Evolutionary conservation across 2,329 filamentous ascomycete genomes (phyloP), one percentile per base, ranked within the genome.

Genomic region (Colletotrichum plurivorum): DNA sequence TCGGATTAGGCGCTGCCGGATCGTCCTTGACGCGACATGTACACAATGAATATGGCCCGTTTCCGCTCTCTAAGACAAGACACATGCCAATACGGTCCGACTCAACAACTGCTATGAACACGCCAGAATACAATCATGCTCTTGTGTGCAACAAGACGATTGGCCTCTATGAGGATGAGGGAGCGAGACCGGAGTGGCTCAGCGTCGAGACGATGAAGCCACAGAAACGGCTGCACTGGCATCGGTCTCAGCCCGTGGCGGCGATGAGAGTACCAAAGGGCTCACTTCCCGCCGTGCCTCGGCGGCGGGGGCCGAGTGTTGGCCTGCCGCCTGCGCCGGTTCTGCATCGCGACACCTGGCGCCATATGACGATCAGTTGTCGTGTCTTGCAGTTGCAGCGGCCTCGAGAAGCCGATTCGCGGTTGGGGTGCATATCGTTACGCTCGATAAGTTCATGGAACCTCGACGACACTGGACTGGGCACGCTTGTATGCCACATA

Each of bases 141-240:
- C 51, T 55, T 43, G n/a, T 49, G 4, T 43, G 25, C 45, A 60
- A 52, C n/a, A 41, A 46, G 18, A 7, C 8, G 15, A 52, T 55
- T 56, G 16, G 67, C 51, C n/a, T 52, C 53, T 15, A 25, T 31
- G 45, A 51, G 39, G 10, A 25, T 31, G 45, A 55, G 39, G 10
- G 39, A 56, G 62, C 67, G 62, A 69, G 67, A 69, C 55, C 67
- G 67, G 67, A 69, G 67, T 46, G 39, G 45, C 36, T 63, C 41
- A 18, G 60, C 52, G 41, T 66, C 55, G 49, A 41, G 22, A 61
- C 41, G 51, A 61, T 22, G 45, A 67, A 67, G 67, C 67, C 67
- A 69, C 67, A 36, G 60, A 31, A 31, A 66, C n/a, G 62, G 62
- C 62, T 39, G 49, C 57, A 48, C 39, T 51, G 25, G 22, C 36